Conservation (phyloP, 495 filamentous ascomycete species). For the Penicillium egyptiacum region DNA sequence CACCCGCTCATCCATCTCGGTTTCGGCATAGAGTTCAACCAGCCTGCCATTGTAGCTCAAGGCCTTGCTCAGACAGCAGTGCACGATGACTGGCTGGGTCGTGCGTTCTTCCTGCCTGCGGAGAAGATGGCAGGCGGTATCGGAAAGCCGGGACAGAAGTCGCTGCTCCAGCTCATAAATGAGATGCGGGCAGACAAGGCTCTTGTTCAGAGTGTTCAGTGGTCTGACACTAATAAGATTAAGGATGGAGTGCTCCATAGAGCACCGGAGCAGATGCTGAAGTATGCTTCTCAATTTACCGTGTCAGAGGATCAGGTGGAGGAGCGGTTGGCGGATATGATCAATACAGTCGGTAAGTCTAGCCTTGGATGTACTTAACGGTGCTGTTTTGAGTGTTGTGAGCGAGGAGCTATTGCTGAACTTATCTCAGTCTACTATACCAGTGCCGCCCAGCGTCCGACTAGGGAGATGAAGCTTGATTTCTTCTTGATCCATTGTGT, state of each 20-base stretch:
- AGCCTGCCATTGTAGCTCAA: conserved; percentile 80
- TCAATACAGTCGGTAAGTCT: conserved; percentile 56
- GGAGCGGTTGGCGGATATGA: conserved; percentile 75
- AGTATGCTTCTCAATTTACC: conserved; percentile 57
- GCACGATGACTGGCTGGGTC: conserved; percentile 52
- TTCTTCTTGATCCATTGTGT: conserved; percentile 78
- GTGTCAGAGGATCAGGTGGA: conserved; percentile 63
- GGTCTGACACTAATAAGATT: conserved; percentile 60
- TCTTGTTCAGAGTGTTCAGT: conserved; percentile 49
- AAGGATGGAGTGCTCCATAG: conserved; percentile 63
- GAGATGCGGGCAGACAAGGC: conserved; percentile 57
- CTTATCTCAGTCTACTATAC: conserved; percentile 57
- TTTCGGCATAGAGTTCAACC: conserved; percentile 76
- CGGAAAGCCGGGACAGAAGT: conserved; percentile 40
- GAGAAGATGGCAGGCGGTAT: conserved; percentile 51
- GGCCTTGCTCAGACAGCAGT: conserved; percentile 73
- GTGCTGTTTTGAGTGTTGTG: neutral
- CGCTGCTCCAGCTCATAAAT: conserved; percentile 58
- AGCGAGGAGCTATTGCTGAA: neutral
- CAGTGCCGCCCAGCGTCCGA: conserved; percentile 57
- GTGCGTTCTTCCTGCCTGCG: conserved; percentile 47
- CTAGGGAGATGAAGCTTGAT: conserved; percentile 68
- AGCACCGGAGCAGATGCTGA: conserved; percentile 62
- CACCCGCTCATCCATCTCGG: conserved; percentile 86
- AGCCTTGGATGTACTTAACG: neutral